Evolutionary conservation across 495 filamentous ascomycete species (phyloP).

Genomic region (Penicillium nucicola): DNA sequence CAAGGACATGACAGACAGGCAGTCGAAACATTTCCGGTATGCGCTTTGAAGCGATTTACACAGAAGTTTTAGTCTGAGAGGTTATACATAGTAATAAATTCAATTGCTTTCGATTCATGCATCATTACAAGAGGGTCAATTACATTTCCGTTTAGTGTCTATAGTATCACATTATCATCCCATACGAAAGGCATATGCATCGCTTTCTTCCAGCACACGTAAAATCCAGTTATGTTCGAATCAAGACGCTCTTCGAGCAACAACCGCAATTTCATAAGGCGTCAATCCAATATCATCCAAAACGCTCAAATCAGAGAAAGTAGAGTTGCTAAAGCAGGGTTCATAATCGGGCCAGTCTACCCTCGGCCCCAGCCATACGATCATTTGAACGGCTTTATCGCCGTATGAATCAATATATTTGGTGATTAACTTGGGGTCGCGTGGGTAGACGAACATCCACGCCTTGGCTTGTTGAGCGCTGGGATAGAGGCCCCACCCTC

Average conservation of each 20-base stretch:
- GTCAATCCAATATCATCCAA: conserved; percentile 28
- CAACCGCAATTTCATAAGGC: conserved; percentile 29
- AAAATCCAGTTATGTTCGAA: not conserved
- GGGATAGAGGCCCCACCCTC: conserved; percentile 38
- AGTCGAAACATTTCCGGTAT: conserved; percentile 45
- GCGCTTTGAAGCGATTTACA: conserved; percentile 21
- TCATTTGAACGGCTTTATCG: conserved; percentile 18
- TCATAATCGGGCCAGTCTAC: conserved; percentile 48
- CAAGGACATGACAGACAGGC: conserved; percentile 46
- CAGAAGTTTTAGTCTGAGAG: too few relatives aligned
- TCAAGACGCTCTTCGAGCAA: conserved; percentile 15
- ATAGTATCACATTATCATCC: not conserved
- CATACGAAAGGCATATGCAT: not conserved
- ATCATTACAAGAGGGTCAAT: too few relatives aligned
- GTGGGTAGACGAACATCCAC: conserved; percentile 58
- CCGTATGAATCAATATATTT: conserved; percentile 40
- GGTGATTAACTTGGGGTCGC: conserved; percentile 40
- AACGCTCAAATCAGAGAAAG: conserved; percentile 20
- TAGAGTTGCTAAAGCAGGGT: conserved; percentile 17
- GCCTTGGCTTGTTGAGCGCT: conserved; percentile 34
- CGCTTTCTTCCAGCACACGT: not conserved
- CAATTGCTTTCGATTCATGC: too few relatives aligned
- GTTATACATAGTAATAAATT: too few relatives aligned
- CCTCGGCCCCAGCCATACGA: conserved; percentile 51
- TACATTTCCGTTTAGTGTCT: too few relatives aligned